Evolutionary conservation across 2,329 filamentous ascomycete genomes (phyloP).

Genomic region (Penicillium sp.): DNA sequence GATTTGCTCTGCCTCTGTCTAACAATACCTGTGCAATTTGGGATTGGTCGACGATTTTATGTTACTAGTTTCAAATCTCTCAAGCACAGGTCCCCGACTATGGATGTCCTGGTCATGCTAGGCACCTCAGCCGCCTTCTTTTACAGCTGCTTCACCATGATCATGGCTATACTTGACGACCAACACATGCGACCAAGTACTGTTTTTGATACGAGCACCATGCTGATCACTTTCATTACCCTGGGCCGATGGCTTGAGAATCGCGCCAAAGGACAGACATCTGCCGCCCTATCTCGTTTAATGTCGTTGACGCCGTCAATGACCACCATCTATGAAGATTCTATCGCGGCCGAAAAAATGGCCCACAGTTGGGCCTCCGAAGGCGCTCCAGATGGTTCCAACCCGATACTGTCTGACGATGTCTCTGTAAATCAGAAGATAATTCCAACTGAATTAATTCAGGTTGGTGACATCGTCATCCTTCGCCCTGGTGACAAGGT

Average conservation of each 20-base stretch:
- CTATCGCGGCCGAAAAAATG: constrained; percentile 88
- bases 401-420: constrained; percentile 18
- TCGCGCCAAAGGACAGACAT: constrained; percentile 92
- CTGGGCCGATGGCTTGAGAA: constrained; percentile 93
- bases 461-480: constrained; percentile 91
- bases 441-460: constrained; percentile 93
- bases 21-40: constrained; percentile 94
- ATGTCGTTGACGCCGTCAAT: constrained; percentile 97
- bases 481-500: constrained; percentile 95
- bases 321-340: constrained; percentile 94
- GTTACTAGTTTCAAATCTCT: constrained; percentile 90
- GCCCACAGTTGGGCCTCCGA: constrained; percentile 70
- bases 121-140: constrained; percentile 96
- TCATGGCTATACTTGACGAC: constrained; percentile 73
- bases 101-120: constrained; percentile 94
- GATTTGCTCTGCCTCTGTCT: constrained; percentile 82
- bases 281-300: constrained; percentile 85
- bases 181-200: constrained; percentile 83
- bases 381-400: constrained; percentile 9
- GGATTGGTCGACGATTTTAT: constrained; percentile 94
- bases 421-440: constrained; percentile 51
- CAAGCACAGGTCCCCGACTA: constrained; percentile 88
- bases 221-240: constrained; percentile 96
- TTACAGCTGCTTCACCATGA: constrained; percentile 87
- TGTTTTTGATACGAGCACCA: constrained; percentile 96